Conservation (phyloP, 306 rosid genomes). For the Carpinus fangiana region DNA sequence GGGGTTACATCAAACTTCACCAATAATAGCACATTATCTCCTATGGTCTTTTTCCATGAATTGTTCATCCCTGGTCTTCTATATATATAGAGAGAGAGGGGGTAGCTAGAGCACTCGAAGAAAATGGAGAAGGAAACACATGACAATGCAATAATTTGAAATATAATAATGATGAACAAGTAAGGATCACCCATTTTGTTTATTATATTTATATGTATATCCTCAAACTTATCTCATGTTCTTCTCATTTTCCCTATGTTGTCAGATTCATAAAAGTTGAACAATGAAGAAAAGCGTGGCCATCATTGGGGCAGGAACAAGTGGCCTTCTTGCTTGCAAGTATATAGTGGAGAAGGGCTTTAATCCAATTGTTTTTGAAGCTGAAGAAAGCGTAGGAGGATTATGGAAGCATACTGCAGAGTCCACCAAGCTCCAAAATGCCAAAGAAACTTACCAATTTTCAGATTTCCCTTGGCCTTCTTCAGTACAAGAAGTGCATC, state of each 20-base stretch:
- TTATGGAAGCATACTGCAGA: conserved; percentile 43
- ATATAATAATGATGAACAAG: no score
- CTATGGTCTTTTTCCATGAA: no score
- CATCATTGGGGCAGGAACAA: conserved; percentile 54
- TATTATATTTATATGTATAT: no score
- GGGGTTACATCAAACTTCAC: no score
- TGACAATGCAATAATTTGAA: no score
- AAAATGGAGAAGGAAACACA: no score
- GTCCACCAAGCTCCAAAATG: conserved; percentile 52
- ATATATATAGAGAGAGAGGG: no score
- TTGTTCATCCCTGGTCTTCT: no score
- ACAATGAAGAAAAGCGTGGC: conserved; percentile 47
- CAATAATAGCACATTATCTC: no score
- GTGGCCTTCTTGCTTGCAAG: conserved; percentile 54
- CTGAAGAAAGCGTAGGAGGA: conserved; percentile 52
- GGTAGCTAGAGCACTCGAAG: no score
- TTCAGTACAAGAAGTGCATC: conserved; percentile 31
- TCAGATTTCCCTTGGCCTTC: conserved; percentile 61
- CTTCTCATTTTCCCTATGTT: background rate
- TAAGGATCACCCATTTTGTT: background rate
- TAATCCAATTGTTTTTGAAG: conserved; percentile 50
- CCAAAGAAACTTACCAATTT: conserved; percentile 25
- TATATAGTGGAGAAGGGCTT: conserved; percentile 37
- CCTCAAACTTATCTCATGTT: background rate
- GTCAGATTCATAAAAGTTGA: background rate